A percentile compares a stretch with the other conserved stretches of the same genome.
Evolutionary conservation across 192 early-diverging fungal species (phyloP).

Genomic region (Coemansia sp.): DNA sequence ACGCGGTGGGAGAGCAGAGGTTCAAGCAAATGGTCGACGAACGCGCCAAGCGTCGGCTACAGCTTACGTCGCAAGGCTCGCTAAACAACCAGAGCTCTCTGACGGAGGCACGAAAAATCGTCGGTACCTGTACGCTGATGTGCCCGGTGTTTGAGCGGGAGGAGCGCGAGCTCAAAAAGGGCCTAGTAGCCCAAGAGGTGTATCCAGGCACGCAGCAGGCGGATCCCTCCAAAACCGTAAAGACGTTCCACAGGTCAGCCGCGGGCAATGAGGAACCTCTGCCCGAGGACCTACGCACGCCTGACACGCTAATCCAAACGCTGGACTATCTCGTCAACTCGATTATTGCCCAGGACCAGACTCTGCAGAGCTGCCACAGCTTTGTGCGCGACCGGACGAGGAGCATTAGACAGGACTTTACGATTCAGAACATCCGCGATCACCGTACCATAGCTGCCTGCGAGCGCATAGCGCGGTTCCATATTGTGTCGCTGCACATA

Average conservation of each 20-base stretch:
- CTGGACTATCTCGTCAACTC: constrained; percentile 68
- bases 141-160: constrained; percentile 88
- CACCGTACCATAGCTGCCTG: constrained; percentile 67
- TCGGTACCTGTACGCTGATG: constrained; percentile 86
- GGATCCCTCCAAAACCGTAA: constrained; percentile 75
- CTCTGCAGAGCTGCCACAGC: constrained; percentile 67
- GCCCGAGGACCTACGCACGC: constrained; percentile 88
- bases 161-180: constrained; percentile 80
- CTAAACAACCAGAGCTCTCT: constrained; percentile 65
- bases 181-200: constrained; percentile 72
- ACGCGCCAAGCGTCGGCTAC: constrained; percentile 63
- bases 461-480: constrained; percentile 88
- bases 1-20: constrained; percentile 28
- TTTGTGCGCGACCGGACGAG: constrained; percentile 89
- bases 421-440: constrained; percentile 79
- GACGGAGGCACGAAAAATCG: constrained; percentile 65
- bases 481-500: constrained; percentile 76
- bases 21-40: constrained; percentile 65
- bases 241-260: constrained; percentile 81
- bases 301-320: constrained; percentile 65
- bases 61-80: constrained; percentile 62
- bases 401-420: constrained; percentile 86
- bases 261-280: constrained; percentile 85
- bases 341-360: constrained; percentile 57
- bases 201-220: constrained; percentile 62